Percentiles rank a stretch among this genome's conserved stretches.
Evolutionary conservation across 192 early-diverging fungal genomes (phyloP).

Genomic region (Thoreauomyces humboldtii): DNA sequence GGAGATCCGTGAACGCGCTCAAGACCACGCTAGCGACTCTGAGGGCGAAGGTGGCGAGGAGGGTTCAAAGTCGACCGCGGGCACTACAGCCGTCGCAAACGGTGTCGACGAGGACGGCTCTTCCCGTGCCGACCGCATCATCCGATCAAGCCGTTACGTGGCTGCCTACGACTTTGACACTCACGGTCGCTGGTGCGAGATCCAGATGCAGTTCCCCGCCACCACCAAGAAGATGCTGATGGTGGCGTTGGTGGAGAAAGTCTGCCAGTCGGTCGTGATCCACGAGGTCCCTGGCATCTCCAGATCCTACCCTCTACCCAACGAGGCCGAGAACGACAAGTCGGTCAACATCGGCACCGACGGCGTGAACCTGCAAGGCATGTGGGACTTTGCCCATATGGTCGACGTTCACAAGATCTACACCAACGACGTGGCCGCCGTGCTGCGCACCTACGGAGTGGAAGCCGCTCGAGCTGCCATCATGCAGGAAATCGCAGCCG

Average conservation of each 20-base stretch:
- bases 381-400: constrained; percentile 73
- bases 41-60: constrained; percentile 48
- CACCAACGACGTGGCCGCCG: constrained; percentile 96
- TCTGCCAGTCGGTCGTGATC: constrained; percentile 70
- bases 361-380: constrained; percentile 86
- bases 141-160: constrained; percentile 59
- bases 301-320: constrained; percentile 75
- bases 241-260: constrained; percentile 81
- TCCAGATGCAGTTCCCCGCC: constrained; percentile 84
- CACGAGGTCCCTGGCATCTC: constrained; percentile 84
- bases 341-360: constrained; percentile 76
- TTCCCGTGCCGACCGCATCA: constrained; percentile 57
- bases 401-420: constrained; percentile 86
- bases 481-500: constrained; percentile 85
- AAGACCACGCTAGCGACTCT: constrained; percentile 22
- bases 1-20: constrained; percentile 28
- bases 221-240: constrained; percentile 92
- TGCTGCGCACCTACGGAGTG: constrained; percentile 92
- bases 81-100: neutral
- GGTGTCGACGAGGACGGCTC: constrained; percentile 28
- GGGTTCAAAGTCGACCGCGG: constrained; percentile 40
- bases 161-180: constrained; percentile 70
- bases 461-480: constrained; percentile 93
- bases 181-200: constrained; percentile 72
- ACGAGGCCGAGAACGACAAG: constrained; percentile 77